Conservation (phyloP, 805 yeast genomes). For the Metschnikowia proteae region DNA sequence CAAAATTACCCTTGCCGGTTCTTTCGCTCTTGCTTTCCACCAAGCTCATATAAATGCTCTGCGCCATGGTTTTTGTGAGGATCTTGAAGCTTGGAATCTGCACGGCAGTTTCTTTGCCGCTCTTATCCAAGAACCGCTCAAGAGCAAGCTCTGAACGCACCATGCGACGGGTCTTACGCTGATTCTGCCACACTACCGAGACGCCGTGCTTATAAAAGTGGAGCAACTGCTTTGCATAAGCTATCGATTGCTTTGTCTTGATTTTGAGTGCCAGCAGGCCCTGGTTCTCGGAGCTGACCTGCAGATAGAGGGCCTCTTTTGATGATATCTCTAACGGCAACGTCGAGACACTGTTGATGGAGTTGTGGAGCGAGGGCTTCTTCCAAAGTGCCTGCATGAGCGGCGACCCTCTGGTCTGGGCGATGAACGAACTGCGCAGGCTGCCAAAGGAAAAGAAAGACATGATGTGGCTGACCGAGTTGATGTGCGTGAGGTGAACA, state of each 20-base stretch:
- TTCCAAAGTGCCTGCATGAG: slow-evolving; percentile 12
- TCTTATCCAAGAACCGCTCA: slow-evolving; percentile 17
- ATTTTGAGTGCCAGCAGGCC: slow-evolving; percentile 16
- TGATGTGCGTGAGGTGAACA: neutral
- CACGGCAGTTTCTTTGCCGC: slow-evolving; percentile 25
- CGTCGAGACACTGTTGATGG: slow-evolving; percentile 21
- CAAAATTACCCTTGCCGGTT: neutral
- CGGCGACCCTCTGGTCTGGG: slow-evolving; percentile 7
- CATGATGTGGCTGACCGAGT: slow-evolving; percentile 1
- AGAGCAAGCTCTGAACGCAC: slow-evolving; percentile 20
- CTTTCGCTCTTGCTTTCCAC: slow-evolving; percentile 30
- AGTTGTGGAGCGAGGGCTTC: neutral
- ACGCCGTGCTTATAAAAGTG: slow-evolving; percentile 59
- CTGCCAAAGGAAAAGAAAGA: slow-evolving; percentile 4
- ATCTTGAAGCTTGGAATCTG: slow-evolving; percentile 32
- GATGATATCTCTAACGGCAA: slow-evolving; percentile 29
- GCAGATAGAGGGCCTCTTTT: slow-evolving; percentile 24
- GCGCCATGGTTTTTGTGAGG: slow-evolving; percentile 35
- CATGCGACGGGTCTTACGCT: slow-evolving; percentile 17
- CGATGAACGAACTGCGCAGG: slow-evolving; percentile 1
- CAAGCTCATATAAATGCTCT: slow-evolving; percentile 30
- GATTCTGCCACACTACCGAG: slow-evolving; percentile 49
- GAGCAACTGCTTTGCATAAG: slow-evolving; percentile 44
- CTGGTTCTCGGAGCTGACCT: slow-evolving; percentile 21
- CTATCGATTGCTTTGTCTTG: slow-evolving; percentile 36